phyloP scores from a whole-genome alignment of 2,329 filamentous ascomycete genomes.

The Colletotrichum sojae region DNA sequence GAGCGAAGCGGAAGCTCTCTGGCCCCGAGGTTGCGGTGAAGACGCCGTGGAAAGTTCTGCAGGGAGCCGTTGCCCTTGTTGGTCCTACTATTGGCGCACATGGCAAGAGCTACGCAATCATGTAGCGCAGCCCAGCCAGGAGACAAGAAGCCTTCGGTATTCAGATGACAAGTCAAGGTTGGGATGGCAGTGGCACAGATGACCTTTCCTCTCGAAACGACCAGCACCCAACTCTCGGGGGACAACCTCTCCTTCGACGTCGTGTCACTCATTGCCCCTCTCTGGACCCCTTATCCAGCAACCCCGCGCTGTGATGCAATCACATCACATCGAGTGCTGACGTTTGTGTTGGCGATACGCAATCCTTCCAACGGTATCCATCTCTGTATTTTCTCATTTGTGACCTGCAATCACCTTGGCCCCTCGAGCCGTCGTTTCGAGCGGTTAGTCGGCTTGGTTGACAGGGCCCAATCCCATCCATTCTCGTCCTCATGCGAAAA shows the following conservation, averaged over 20 bases:
- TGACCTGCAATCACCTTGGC: not conserved
- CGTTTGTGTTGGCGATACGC: constrained; percentile 5
- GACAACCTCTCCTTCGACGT: not conserved
- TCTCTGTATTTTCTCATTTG: constrained; percentile 3
- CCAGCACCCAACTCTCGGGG: not conserved
- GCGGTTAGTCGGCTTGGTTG: constrained; percentile 2
- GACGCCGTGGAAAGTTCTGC: not conserved
- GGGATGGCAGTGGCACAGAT: not conserved
- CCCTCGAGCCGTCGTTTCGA: constrained; percentile 5
- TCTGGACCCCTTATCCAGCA: constrained; percentile 2
- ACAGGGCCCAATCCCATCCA: not conserved
- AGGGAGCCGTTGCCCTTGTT: not conserved
- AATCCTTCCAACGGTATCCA: not conserved
- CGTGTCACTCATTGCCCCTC: not conserved
- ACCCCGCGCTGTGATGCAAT: constrained; percentile 6
- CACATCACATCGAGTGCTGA: constrained; percentile 1
- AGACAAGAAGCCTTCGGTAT: not conserved
- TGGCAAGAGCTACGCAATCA: not conserved
- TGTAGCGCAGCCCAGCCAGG: not conserved
- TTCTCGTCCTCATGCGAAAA: constrained; percentile 1
- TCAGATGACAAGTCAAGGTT: not conserved
- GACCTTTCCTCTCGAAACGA: not conserved
- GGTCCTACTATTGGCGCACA: not conserved
- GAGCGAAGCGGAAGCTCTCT: not conserved
- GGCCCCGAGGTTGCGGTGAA: constrained; percentile 16